These are phyloP conservation scores for Pseudomicrostroma phylloplanum DNA, from an alignment of 1,284 basidiomycete genomes.

Conservation along the genomic window DNA sequence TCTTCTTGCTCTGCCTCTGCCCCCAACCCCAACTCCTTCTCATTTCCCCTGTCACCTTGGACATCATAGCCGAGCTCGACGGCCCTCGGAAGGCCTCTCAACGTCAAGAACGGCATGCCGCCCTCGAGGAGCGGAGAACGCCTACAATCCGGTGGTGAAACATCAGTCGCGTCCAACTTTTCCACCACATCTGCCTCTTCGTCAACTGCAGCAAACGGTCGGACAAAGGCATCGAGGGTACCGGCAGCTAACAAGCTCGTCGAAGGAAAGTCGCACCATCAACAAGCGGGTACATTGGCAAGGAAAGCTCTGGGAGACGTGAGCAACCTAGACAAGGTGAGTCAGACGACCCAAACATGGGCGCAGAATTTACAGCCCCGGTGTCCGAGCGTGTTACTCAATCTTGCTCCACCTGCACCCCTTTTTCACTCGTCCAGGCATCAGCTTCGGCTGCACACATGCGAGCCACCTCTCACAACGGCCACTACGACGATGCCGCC, in stretches of 20 bases:
- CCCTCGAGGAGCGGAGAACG: slow-evolving; percentile 15
- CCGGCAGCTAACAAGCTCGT: not conserved
- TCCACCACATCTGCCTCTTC: not conserved
- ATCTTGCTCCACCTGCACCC: not conserved
- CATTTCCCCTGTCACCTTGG: not conserved
- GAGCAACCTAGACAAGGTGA: slow-evolving; percentile 12
- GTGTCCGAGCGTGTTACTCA: not conserved
- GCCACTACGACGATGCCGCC: not conserved
- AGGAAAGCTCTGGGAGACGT: slow-evolving; percentile 13
- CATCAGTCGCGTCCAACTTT: no score
- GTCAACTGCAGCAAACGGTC: not conserved
- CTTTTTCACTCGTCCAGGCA: not conserved
- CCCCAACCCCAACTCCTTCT: not conserved
- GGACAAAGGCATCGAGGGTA: not conserved
- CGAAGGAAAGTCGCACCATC: not conserved
- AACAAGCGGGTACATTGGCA: not conserved
- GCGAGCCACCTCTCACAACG: not conserved
- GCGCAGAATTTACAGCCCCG: not conserved
- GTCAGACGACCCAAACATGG: not conserved
- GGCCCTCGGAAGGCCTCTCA: slow-evolving; percentile 6
- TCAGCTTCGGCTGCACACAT: slow-evolving; percentile 1
- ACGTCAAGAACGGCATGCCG: slow-evolving; percentile 12
- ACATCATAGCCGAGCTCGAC: not conserved
- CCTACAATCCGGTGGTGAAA: slow-evolving; percentile 1
- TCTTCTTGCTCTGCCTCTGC: slow-evolving; percentile 7